These are phyloP conservation scores for Adansonia rubrostipa DNA, from an alignment of 441 rosid species.

Conservation along the genomic window DNA sequence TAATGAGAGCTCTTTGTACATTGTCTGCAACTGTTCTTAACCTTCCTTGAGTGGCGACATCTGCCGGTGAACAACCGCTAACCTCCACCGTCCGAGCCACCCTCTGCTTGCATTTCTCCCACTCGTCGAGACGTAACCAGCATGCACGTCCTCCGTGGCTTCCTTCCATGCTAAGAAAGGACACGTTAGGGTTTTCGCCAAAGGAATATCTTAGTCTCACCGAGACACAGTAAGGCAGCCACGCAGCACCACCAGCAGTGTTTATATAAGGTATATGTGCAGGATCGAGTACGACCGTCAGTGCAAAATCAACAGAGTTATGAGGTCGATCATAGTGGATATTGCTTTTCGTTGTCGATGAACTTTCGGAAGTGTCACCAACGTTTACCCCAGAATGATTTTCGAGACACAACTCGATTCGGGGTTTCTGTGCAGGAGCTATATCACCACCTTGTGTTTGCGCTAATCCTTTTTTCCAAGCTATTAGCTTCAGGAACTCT, in stretches of 20 bases:
- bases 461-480: constrained; percentile 93
- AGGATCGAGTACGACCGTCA: constrained; percentile 93
- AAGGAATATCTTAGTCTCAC: constrained; percentile 83
- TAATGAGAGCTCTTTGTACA: constrained; percentile 72
- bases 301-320: constrained; percentile 81
- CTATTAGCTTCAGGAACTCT: constrained; percentile 92
- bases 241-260: constrained; percentile 98
- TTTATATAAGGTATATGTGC: constrained; percentile 83
- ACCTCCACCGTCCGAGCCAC: constrained; percentile 74
- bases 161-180: constrained; percentile 92
- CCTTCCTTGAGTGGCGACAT: constrained; percentile 66
- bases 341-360: constrained; percentile 77
- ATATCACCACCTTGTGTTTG: constrained; percentile 82
- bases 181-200: constrained; percentile 66
- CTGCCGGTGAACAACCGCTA: constrained; percentile 55
- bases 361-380: constrained; percentile 48
- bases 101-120: constrained; percentile 94
- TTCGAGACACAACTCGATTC: constrained; percentile 97
- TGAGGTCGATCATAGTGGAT: constrained; percentile 83
- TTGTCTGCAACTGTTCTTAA: constrained; percentile 83
- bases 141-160: constrained; percentile 98
- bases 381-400: constrained; percentile 65
- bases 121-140: constrained; percentile 82
- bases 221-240: constrained; percentile 95
- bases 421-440: constrained; percentile 86